Percentiles rank a stretch among this genome's conserved stretches.
These are phyloP conservation scores for Debaryomyces tyrocola DNA, from an alignment of 805 yeast genomes.

Conservation along the genomic window DNA sequence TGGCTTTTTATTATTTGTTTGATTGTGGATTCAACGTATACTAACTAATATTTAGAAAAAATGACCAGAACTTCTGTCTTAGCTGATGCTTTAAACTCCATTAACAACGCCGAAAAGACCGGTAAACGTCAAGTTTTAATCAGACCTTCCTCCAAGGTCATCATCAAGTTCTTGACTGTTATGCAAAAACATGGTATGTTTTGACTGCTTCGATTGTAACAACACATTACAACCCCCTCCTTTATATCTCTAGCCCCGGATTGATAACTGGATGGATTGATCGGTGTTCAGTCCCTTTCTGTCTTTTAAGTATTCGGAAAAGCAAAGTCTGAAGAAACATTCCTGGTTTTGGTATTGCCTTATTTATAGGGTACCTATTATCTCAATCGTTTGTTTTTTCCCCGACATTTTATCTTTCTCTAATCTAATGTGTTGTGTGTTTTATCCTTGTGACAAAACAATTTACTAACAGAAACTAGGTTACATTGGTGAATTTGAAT, in stretches of 20 bases:
- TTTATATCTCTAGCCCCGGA: conserved; percentile 55
- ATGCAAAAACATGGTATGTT: conserved; percentile 82
- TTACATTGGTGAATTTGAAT: conserved; percentile 98
- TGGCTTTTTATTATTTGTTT: conserved; percentile 17
- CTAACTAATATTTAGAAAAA: conserved; percentile 26
- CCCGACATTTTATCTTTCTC: conserved; percentile 46
- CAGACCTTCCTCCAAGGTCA: conserved; percentile 98
- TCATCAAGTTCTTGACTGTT: conserved; percentile 92
- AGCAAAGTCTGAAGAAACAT: conserved; percentile 57
- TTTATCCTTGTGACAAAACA: neutral
- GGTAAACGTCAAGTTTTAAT: conserved; percentile 98
- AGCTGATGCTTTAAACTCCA: conserved; percentile 97
- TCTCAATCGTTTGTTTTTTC: conserved; percentile 64
- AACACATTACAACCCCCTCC: neutral
- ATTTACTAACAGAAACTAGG: conserved; percentile 38
- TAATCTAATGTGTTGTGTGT: neutral
- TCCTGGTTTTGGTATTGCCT: conserved; percentile 51
- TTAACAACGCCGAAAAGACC: conserved; percentile 98
- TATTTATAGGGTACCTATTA: conserved; percentile 16
- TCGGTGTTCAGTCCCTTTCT: conserved; percentile 85
- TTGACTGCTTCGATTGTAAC: neutral
- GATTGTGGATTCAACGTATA: conserved; percentile 5
- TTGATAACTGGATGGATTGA: conserved; percentile 98
- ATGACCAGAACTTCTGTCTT: conserved; percentile 98
- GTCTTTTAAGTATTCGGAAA: conserved; percentile 98